Base-by-base conservation (phyloP, 805 yeast genomes). In the Yamadazyma takamatsuzukensis region DNA sequence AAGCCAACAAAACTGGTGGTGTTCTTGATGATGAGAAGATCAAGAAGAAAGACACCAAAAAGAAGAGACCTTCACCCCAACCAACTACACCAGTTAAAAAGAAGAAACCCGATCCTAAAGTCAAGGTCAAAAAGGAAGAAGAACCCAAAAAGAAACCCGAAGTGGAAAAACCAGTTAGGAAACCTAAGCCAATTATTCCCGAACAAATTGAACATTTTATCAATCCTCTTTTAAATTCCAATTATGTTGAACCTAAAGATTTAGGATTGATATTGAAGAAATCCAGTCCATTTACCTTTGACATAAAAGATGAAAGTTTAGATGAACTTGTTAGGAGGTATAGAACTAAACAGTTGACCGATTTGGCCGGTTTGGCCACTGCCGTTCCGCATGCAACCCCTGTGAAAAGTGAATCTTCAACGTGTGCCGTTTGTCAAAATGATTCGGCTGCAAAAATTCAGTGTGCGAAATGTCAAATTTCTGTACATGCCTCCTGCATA, bases 401-500 rank as follows among this genome's bases (percentile, higher is more conserved):
- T n/a, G n/a, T n/a, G n/a, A n/a, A n/a, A n/a, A n/a, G n/a, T n/a
- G n/a, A n/a, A n/a, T n/a, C n/a, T n/a, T n/a, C n/a, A n/a, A n/a
- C n/a, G n/a, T n/a, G n/a, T n/a, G n/a, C n/a, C n/a, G n/a, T 19
- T 19, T 19, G 21, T 19, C 7, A 19, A 7, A 10, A 19, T 8
- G 21, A 10, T 19, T 7, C 7, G 7, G 21, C 21, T 19, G 21
- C 21, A 19, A 10, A n/a, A n/a, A n/a, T n/a, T n/a, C n/a, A n/a
- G 1, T 87, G 96, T 53, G 48, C 64, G 2, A 62, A 67, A 18
- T 88, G 96, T 62, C 83, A 83, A 0, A 57, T 85, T 19, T 68
- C 68, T 34, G 86, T 80, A 2, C 96, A 88, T 52, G 63, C 73
- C 3, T 54, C 70, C 0, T 88, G 96, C 48, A 80, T 79, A 48